Evolutionary conservation across 257 asterid species (phyloP).

Genomic region (Anisodus tanguticus): DNA sequence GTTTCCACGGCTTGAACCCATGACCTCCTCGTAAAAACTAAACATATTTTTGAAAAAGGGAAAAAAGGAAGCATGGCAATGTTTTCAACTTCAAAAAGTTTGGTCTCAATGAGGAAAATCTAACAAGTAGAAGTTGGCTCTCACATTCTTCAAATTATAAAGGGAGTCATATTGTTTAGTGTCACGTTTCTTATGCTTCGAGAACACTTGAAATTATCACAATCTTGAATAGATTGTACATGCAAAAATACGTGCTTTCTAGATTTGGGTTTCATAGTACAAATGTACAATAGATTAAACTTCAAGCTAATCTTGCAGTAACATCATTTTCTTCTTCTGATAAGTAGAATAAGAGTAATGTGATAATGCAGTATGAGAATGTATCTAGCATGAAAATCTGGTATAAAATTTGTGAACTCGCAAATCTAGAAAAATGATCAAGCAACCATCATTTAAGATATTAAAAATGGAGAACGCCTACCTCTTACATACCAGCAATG

Average conservation of each 20-base stretch:
- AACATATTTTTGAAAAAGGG: not conserved
- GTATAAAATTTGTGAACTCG: not conserved
- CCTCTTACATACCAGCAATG: constrained; percentile 11
- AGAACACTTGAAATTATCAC: constrained; percentile 13
- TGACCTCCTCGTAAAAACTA: not conserved
- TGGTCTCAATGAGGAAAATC: not conserved
- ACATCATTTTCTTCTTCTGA: constrained; percentile 16
- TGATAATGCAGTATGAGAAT: not conserved
- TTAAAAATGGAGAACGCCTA: not conserved
- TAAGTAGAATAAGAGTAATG: constrained; percentile 5
- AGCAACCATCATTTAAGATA: not conserved
- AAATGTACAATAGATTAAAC: not conserved
- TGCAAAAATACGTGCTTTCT: not conserved
- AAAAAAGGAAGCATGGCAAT: not conserved
- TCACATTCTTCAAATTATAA: not conserved
- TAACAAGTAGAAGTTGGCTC: not conserved
- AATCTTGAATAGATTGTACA: not conserved
- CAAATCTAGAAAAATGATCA: not conserved
- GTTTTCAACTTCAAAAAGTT: constrained; percentile 8
- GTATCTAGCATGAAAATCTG: constrained; percentile 4
- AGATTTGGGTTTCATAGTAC: not conserved
- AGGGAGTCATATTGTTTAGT: not conserved
- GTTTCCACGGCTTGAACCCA: no score
- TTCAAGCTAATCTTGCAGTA: not conserved
- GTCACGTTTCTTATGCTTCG: not conserved